A percentile compares a stretch with the other conserved stretches of the same genome.
Conservation (phyloP, 768 basidiomycete genomes). For the Strobilomyces confusus region DNA sequence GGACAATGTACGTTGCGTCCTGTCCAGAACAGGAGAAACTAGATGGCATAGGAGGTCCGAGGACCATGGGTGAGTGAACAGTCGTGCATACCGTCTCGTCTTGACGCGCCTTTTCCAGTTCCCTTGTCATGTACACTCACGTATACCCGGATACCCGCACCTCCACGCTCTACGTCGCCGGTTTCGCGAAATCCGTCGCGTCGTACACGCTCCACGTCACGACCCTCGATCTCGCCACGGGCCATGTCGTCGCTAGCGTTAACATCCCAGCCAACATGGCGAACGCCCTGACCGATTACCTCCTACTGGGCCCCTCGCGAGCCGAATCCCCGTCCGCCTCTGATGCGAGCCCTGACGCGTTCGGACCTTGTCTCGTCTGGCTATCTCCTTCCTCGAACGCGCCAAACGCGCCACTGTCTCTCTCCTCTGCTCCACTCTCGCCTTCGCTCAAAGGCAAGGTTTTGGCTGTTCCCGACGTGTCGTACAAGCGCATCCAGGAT, state of each 20-base stretch:
- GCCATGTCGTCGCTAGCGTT: conserved; percentile 44
- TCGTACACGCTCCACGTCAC: conserved; percentile 66
- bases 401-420: conserved; percentile 11
- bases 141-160: conserved; percentile 50
- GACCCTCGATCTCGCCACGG: conserved; percentile 52
- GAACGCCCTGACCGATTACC: conserved; percentile 33
- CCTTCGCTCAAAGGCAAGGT: conserved; percentile 51
- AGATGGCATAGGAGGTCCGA: conserved; percentile 71
- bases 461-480: conserved; percentile 36
- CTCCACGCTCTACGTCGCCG: conserved; percentile 53
- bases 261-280: conserved; percentile 52
- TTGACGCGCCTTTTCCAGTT: conserved; percentile 40
- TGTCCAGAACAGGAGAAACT: conserved; percentile 46
- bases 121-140: conserved; percentile 59
- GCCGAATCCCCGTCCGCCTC: conserved; percentile 1
- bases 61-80: conserved; percentile 55
- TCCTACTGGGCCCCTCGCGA: conserved; percentile 31
- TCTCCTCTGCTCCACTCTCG: conserved; percentile 40
- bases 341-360: background rate
- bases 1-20: conserved; percentile 49
- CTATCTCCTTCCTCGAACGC: conserved; percentile 23
- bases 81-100: background rate
- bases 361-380: conserved; percentile 33
- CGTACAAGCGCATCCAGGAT: conserved; percentile 55
- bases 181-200: conserved; percentile 39